Percentiles rank a stretch among this genome's conserved stretches.
Evolutionary conservation across 768 basidiomycete genomes (phyloP).

Genomic region (Boletellus sp.): DNA sequence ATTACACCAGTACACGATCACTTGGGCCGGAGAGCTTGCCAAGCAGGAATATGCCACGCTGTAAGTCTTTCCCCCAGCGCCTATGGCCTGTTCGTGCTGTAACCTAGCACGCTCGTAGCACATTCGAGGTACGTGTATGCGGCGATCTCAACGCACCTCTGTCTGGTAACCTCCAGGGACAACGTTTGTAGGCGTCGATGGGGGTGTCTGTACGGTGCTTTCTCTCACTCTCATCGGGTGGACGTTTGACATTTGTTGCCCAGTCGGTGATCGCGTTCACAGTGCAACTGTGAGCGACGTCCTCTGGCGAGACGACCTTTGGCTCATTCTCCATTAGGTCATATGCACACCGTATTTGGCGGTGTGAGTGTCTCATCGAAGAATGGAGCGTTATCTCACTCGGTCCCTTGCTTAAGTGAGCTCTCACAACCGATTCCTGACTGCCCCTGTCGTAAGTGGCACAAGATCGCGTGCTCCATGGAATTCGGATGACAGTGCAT

Average conservation of each 20-base stretch:
- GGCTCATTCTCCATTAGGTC: conserved; percentile 21
- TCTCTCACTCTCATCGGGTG: background rate
- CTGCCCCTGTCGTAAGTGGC: conserved; percentile 31
- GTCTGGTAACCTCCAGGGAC: background rate
- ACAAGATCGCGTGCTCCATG: background rate
- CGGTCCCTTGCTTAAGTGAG: conserved; percentile 23
- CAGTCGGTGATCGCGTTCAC: conserved; percentile 35
- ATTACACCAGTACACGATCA: conserved; percentile 32
- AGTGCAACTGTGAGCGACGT: conserved; percentile 31
- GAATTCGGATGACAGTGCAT: background rate
- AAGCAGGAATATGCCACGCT: conserved; percentile 25
- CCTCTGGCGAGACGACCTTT: background rate
- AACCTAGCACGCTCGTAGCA: conserved; percentile 1
- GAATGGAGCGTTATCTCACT: background rate
- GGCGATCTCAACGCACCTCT: background rate
- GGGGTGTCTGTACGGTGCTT: conserved; percentile 27
- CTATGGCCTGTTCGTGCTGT: background rate
- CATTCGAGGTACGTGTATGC: conserved; percentile 24
- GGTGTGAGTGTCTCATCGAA: conserved; percentile 21
- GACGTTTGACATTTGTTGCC: background rate
- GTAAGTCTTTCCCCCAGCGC: conserved; percentile 10
- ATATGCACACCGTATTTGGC: conserved; percentile 38
- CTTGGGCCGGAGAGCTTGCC: conserved; percentile 25
- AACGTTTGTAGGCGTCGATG: conserved; percentile 31
- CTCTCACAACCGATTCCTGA: conserved; percentile 28